Percentiles rank a stretch among this genome's conserved stretches.
These are phyloP conservation scores for Neoboletus brunneissimus DNA, from an alignment of 768 basidiomycete species.

Conservation along the genomic window DNA sequence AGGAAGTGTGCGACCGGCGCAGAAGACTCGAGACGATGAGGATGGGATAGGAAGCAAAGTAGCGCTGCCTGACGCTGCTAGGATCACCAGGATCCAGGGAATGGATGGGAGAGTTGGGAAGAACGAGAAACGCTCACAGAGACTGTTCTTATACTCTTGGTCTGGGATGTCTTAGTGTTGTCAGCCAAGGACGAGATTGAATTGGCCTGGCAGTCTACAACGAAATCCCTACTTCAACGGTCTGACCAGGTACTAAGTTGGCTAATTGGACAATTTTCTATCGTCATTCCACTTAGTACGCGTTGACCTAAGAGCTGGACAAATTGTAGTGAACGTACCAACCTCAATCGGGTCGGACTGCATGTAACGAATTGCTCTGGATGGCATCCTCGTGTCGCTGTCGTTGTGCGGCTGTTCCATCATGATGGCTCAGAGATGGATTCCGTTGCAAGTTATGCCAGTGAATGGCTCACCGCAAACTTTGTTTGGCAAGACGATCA, in stretches of 20 bases:
- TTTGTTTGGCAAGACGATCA: not conserved
- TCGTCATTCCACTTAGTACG: not conserved
- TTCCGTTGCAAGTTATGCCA: not conserved
- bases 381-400: not conserved
- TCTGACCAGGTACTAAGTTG: not conserved
- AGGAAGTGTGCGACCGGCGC: slow-evolving; percentile 26
- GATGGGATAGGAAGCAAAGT: slow-evolving; percentile 11
- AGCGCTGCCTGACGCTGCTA: slow-evolving; percentile 16
- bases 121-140: slow-evolving; percentile 15
- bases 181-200: slow-evolving; percentile 17
- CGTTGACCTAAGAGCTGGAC: not conserved
- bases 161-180: slow-evolving; percentile 15
- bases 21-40: slow-evolving; percentile 19
- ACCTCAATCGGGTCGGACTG: not conserved
- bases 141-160: slow-evolving; percentile 20
- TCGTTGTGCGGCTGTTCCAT: not conserved
- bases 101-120: slow-evolving; percentile 37
- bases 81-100: slow-evolving; percentile 57
- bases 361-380: not conserved
- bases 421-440: not conserved
- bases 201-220: slow-evolving; percentile 10
- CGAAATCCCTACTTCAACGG: not conserved
- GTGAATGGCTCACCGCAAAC: not conserved
- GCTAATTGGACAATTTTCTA: too few relatives aligned
- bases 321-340: not conserved